These are phyloP conservation scores for Rhizoctonia solani DNA, from an alignment of 1,284 basidiomycete genomes.

Conservation along the genomic window DNA sequence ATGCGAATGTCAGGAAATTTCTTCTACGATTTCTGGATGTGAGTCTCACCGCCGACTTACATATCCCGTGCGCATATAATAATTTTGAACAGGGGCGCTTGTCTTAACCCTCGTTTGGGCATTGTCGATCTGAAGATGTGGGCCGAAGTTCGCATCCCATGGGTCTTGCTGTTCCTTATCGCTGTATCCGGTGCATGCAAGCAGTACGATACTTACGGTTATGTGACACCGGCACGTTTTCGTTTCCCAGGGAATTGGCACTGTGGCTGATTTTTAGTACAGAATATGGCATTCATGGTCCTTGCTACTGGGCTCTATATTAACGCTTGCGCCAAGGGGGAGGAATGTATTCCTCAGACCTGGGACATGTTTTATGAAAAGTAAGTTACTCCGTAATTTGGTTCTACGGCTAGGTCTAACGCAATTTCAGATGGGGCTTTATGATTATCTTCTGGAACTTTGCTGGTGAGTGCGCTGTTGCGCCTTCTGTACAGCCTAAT, in stretches of 20 bases:
- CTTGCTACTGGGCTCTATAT: slow-evolving; percentile 95
- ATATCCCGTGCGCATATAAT: background rate
- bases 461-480: slow-evolving; percentile 63
- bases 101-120: slow-evolving; percentile 92
- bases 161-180: slow-evolving; percentile 95
- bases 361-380: slow-evolving; percentile 99
- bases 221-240: slow-evolving; percentile 80
- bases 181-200: slow-evolving; percentile 92
- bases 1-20: slow-evolving; percentile 93
- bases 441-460: slow-evolving; percentile 99
- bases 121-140: slow-evolving; percentile 98
- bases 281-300: slow-evolving; percentile 98
- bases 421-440: slow-evolving; percentile 70
- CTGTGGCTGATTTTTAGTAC: slow-evolving; percentile 23
- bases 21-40: slow-evolving; percentile 97
- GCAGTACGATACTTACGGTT: slow-evolving; percentile 91
- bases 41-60: slow-evolving; percentile 56
- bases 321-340: slow-evolving; percentile 93
- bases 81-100: slow-evolving; percentile 4
- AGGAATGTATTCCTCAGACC: slow-evolving; percentile 98
- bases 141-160: slow-evolving; percentile 97
- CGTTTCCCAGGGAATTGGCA: background rate
- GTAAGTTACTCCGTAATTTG: slow-evolving; percentile 48
- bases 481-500: background rate
- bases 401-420: background rate